These are phyloP conservation scores for Erigeron philadelphicus DNA, from an alignment of 140 eudicot species.

Conservation along the genomic window DNA sequence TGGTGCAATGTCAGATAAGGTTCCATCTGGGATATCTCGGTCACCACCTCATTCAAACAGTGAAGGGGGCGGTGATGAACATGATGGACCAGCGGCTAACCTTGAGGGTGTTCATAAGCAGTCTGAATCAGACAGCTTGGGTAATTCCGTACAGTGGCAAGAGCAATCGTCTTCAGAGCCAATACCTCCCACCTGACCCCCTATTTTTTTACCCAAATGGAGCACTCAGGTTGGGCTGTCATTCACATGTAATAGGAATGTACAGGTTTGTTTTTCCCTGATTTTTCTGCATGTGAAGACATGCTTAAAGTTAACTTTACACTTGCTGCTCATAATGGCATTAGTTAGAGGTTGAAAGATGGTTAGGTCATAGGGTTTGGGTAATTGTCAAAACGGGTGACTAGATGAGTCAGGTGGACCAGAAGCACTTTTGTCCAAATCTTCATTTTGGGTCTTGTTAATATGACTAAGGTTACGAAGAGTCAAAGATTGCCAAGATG, in stretches of 20 bases:
- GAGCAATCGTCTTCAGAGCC: constrained; percentile 43
- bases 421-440: too few species aligned
- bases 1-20: constrained; percentile 29
- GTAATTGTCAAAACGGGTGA: neutral
- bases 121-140: constrained; percentile 34
- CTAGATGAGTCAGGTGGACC: too few species aligned
- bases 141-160: constrained; percentile 30
- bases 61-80: constrained; percentile 30
- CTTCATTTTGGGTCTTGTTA: too few species aligned
- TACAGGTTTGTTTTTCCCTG: constrained; percentile 52
- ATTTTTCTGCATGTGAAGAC: constrained; percentile 9
- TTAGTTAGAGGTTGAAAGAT: constrained; percentile 15
- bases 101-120: constrained; percentile 38
- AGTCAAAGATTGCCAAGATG: too few species aligned
- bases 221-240: constrained; percentile 29
- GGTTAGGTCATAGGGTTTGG: neutral
- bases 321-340: neutral
- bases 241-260: constrained; percentile 42
- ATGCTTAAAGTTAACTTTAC: neutral
- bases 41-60: constrained; percentile 32
- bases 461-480: too few species aligned
- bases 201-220: constrained; percentile 41
- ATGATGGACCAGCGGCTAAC: constrained; percentile 26
- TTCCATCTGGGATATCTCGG: constrained; percentile 21
- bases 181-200: constrained; percentile 25